Conservation (phyloP, 129 eudicot genomes). For the Smallanthus sonchifolius region DNA sequence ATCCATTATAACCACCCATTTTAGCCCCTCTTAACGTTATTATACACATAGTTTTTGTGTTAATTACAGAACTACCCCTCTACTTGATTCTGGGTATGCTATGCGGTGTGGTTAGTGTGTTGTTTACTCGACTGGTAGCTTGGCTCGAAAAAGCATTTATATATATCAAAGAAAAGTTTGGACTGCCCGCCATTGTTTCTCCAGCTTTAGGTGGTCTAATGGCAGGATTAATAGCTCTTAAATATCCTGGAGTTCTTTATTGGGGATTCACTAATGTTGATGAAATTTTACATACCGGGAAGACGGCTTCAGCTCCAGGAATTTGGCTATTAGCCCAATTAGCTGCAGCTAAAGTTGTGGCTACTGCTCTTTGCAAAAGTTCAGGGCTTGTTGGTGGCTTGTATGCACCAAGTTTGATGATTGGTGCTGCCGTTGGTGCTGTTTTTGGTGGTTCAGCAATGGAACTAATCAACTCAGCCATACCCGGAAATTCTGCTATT, state of each 20-base stretch:
- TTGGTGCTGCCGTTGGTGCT: conserved; percentile 99
- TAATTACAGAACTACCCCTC: conserved; percentile 69
- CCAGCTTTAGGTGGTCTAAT: conserved; percentile 97
- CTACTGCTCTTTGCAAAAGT: conserved; percentile 91
- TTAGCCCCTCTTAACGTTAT: background rate
- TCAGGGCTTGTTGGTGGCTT: conserved; percentile 97
- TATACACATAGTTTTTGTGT: conserved; percentile 3
- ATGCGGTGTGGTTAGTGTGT: conserved; percentile 93
- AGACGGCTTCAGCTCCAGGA: conserved; percentile 95
- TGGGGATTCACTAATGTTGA: conserved; percentile 98
- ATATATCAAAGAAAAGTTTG: conserved; percentile 62
- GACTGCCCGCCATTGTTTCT: conserved; percentile 69
- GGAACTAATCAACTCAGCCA: conserved; percentile 70
- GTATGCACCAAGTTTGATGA: conserved; percentile 98
- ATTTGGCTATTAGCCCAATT: conserved; percentile 94
- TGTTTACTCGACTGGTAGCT: conserved; percentile 66
- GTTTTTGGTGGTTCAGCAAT: conserved; percentile 94
- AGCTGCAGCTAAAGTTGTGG: conserved; percentile 95
- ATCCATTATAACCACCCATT: background rate
- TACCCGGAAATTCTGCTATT: conserved; percentile 84
- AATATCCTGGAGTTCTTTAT: conserved; percentile 84
- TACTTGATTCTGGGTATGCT: conserved; percentile 93
- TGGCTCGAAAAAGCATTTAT: conserved; percentile 69
- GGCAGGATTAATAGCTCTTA: conserved; percentile 90
- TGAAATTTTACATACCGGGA: conserved; percentile 94